Conservation (phyloP, 768 basidiomycete species). For the Amanita molliuscula region DNA sequence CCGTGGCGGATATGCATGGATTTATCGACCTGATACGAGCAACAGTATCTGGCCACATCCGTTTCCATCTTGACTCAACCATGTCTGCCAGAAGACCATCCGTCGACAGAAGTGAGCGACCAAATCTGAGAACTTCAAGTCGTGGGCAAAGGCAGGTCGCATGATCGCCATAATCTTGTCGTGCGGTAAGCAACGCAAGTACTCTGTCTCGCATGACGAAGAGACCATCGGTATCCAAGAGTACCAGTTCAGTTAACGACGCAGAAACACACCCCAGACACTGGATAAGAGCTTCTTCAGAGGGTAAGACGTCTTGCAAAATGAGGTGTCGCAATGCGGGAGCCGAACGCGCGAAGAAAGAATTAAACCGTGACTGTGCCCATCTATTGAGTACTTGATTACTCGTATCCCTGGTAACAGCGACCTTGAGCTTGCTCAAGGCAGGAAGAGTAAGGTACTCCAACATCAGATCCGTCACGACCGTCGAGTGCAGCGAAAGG, state of each 20-base stretch:
- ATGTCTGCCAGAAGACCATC: slow-evolving; percentile 12
- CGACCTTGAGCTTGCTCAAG: slow-evolving; percentile 7
- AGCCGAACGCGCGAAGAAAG: slow-evolving; percentile 10
- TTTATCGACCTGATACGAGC: slow-evolving; percentile 11
- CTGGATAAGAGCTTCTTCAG: slow-evolving; percentile 11
- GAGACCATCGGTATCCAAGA: slow-evolving; percentile 7
- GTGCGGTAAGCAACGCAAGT: slow-evolving; percentile 8
- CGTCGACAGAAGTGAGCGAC: slow-evolving; percentile 10
- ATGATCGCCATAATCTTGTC: background rate
- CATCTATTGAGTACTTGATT: slow-evolving; percentile 3
- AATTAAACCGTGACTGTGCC: slow-evolving; percentile 9
- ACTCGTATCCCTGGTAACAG: slow-evolving; percentile 4
- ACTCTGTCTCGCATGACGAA: slow-evolving; percentile 8
- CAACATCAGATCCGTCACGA: background rate
- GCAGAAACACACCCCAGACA: slow-evolving; percentile 9
- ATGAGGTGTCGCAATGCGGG: slow-evolving; percentile 7
- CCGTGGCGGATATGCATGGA: slow-evolving; percentile 6
- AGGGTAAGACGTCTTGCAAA: slow-evolving; percentile 9
- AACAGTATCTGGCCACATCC: background rate
- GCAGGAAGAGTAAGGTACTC: slow-evolving; percentile 9
- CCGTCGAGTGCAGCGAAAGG: slow-evolving; percentile 3
- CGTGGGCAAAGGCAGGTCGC: slow-evolving; percentile 8
- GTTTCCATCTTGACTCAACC: slow-evolving; percentile 12
- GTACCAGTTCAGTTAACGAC: slow-evolving; percentile 7
- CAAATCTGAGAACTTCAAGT: slow-evolving; percentile 11